These are phyloP conservation scores for Russula griseocarnosa DNA, from an alignment of 768 basidiomycete species.

Conservation along the genomic window DNA sequence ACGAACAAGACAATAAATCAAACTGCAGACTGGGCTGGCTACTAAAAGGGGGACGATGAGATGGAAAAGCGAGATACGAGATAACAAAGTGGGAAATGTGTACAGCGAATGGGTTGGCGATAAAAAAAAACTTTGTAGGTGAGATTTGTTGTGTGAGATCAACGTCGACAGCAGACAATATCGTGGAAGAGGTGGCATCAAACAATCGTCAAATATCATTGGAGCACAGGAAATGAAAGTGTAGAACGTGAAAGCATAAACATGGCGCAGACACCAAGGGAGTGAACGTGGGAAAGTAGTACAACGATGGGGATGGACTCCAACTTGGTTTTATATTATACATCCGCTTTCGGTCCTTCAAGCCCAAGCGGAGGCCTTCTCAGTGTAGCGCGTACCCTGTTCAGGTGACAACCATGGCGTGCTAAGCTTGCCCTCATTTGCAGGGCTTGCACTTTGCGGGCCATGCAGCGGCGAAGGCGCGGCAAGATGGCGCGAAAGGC, in stretches of 20 bases:
- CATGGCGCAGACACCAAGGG: conserved; percentile 10
- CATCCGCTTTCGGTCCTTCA: conserved; percentile 8
- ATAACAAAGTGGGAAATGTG: conserved; percentile 19
- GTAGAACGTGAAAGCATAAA: conserved; percentile 25
- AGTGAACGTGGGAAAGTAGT: conserved; percentile 12
- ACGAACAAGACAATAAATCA: conserved; percentile 38
- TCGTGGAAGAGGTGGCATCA: conserved; percentile 8
- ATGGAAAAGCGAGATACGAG: conserved; percentile 28
- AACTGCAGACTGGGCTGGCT: conserved; percentile 33
- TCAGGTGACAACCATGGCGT: conserved; percentile 54
- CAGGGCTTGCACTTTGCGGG: conserved; percentile 54
- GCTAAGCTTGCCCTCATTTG: conserved; percentile 52
- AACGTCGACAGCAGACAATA: conserved; percentile 13
- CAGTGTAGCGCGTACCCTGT: conserved; percentile 38
- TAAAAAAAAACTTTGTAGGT: conserved; percentile 16
- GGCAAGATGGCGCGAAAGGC: conserved; percentile 51
- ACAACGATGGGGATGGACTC: conserved; percentile 5
- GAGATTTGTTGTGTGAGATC: conserved; percentile 19
- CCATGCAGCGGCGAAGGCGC: conserved; percentile 44
- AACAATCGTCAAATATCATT: conserved; percentile 26
- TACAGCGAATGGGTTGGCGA: conserved; percentile 24
- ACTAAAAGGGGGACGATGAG: conserved; percentile 33
- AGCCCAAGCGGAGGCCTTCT: conserved; percentile 56
- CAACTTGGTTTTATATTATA: conserved; percentile 8
- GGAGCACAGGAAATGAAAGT: conserved; percentile 6